These are phyloP conservation scores for Fusarium irregulare DNA, from an alignment of 2,329 filamentous ascomycete species.

Conservation along the genomic window DNA sequence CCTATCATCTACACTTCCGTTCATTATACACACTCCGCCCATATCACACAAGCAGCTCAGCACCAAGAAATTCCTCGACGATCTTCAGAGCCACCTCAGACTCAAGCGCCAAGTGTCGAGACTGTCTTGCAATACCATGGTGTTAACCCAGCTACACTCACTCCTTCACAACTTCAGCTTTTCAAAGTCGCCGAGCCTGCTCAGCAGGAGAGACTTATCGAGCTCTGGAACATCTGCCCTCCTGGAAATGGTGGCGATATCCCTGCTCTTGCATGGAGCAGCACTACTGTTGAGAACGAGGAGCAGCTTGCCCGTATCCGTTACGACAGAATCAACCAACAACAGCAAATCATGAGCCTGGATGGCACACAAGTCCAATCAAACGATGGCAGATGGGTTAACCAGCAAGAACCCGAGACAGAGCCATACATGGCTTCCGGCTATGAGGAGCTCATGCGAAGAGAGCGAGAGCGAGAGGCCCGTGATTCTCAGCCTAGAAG, in stretches of 20 bases:
- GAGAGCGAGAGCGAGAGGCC: conserved; percentile 66
- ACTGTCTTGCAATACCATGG: conserved; percentile 72
- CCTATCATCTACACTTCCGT: conserved; percentile 79
- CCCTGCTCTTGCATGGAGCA: conserved; percentile 63
- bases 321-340: conserved; percentile 61
- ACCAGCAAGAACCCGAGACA: conserved; percentile 57
- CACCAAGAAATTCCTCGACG: conserved; percentile 56
- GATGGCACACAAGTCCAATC: conserved; percentile 66
- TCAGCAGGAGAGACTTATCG: conserved; percentile 79
- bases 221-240: conserved; percentile 87
- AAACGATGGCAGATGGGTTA: conserved; percentile 64
- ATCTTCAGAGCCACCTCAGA: conserved; percentile 63
- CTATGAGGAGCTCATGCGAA: conserved; percentile 76
- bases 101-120: conserved; percentile 63
- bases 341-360: conserved; percentile 61
- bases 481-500: conserved; percentile 53
- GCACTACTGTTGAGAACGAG: conserved; percentile 67
- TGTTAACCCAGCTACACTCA: conserved; percentile 76
- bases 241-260: conserved; percentile 69
- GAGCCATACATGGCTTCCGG: conserved; percentile 89
- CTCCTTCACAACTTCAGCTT: conserved; percentile 79
- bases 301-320: conserved; percentile 69
- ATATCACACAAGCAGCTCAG: conserved; percentile 55
- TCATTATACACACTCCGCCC: conserved; percentile 86
- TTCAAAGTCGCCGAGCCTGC: conserved; percentile 79